Evolutionary conservation across 2,329 filamentous ascomycete genomes (phyloP).

Genomic region (Pyrenophora graminea): DNA sequence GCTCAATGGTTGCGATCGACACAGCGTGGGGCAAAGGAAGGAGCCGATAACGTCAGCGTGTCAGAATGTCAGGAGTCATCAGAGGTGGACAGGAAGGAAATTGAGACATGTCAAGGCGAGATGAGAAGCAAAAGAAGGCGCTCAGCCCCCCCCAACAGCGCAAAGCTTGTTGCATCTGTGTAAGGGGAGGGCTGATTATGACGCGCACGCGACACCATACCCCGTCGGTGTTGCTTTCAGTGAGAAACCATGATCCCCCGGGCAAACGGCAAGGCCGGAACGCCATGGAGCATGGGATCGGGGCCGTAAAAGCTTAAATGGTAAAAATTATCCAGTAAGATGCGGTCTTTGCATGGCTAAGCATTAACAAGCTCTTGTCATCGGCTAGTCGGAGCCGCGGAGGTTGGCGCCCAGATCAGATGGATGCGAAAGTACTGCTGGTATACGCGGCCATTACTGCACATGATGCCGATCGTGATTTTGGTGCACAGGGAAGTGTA

Average conservation of each 20-base stretch:
- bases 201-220: conserved; percentile 6
- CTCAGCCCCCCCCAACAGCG: not conserved
- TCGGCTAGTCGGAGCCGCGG: not conserved
- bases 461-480: no score
- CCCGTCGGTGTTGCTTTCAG: conserved; percentile 3
- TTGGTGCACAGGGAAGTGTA: no score
- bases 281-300: not conserved
- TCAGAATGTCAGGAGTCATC: not conserved
- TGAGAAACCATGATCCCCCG: not conserved
- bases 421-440: no score
- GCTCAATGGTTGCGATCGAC: not conserved
- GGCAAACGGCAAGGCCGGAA: conserved; percentile 1
- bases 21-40: conserved; percentile 2
- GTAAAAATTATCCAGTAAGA: conserved; percentile 17
- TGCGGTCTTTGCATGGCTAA: conserved; percentile 19
- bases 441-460: no score
- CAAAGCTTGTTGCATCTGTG: not conserved
- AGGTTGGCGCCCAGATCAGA: not conserved
- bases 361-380: conserved; percentile 10
- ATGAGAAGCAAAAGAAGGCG: no score
- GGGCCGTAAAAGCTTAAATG: conserved; percentile 6
- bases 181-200: conserved; percentile 3
- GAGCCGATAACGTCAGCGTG: not conserved
- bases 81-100: not conserved
- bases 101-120: not conserved